Evolutionary conservation across 2,329 filamentous ascomycete genomes (phyloP).

Genomic region (Diaporthe nobilis): DNA sequence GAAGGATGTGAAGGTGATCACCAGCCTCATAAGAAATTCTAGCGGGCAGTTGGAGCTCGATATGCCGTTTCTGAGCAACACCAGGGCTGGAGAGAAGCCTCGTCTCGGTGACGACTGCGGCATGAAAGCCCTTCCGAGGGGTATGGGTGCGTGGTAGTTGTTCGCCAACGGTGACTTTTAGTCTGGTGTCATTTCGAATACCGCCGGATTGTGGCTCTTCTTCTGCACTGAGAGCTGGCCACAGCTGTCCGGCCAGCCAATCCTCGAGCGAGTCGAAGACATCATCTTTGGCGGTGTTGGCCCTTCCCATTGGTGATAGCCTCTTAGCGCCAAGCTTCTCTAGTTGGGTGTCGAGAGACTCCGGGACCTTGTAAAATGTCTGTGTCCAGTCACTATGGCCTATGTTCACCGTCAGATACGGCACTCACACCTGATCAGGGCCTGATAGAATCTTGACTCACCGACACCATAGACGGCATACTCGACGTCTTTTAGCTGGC

Average conservation of each 20-base stretch:
- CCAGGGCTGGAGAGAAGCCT: constrained; percentile 1
- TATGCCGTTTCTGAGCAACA: constrained; percentile 67
- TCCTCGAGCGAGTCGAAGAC: constrained; percentile 77
- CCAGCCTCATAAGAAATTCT: constrained; percentile 78
- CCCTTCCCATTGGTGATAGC: not conserved
- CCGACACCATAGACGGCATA: constrained; percentile 79
- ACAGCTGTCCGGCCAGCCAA: constrained; percentile 73
- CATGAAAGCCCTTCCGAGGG: not conserved
- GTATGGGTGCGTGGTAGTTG: not conserved
- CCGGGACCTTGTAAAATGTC: constrained; percentile 79
- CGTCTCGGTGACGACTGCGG: not conserved
- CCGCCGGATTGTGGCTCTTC: not conserved
- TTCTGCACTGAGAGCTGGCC: constrained; percentile 60
- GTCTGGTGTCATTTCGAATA: not conserved
- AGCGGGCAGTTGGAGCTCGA: constrained; percentile 77
- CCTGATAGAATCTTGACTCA: not conserved
- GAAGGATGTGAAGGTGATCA: constrained; percentile 82
- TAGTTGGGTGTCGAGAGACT: constrained; percentile 65
- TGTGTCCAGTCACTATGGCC: constrained; percentile 68
- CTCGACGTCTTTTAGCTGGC: constrained; percentile 64
- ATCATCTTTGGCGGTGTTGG: constrained; percentile 56
- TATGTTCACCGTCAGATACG: not conserved
- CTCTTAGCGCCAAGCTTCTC: not conserved
- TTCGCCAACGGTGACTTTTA: not conserved
- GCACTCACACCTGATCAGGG: not conserved